Evolutionary conservation across 208 protist species (phyloP).

Genomic region (Crithidia bombi): DNA sequence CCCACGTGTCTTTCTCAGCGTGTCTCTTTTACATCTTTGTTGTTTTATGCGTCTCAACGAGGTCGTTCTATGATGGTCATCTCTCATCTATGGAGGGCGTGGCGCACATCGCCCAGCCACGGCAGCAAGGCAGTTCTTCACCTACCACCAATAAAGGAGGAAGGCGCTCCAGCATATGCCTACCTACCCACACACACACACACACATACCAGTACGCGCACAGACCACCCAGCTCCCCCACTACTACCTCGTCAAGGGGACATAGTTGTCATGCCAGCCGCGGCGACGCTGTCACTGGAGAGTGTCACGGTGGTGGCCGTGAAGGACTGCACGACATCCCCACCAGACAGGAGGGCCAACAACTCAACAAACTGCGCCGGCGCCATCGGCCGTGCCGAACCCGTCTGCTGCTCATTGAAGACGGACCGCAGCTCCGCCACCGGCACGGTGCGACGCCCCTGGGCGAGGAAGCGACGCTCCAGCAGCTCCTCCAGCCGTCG

Average conservation of each 20-base stretch:
- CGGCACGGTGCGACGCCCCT: constrained; percentile 43
- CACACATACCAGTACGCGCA: neutral
- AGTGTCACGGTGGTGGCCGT: constrained; percentile 70
- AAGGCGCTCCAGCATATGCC: too few species aligned
- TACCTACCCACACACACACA: too few species aligned
- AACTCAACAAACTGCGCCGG: constrained; percentile 83
- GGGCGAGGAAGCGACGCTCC: constrained; percentile 49
- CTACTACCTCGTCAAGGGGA: neutral
- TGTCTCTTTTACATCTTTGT: too few species aligned
- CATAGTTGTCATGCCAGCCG: neutral
- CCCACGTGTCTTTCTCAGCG: too few species aligned
- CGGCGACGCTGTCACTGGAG: constrained; percentile 10
- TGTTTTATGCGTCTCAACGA: too few species aligned
- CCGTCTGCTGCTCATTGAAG: constrained; percentile 71
- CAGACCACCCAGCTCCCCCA: neutral
- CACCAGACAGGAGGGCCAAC: constrained; percentile 75
- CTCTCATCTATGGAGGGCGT: too few species aligned
- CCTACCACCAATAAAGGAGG: too few species aligned
- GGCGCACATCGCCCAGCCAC: too few species aligned
- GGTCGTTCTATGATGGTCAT: too few species aligned
- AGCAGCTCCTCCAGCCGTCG: constrained; percentile 73
- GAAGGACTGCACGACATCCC: constrained; percentile 78
- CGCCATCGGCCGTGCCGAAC: constrained; percentile 57
- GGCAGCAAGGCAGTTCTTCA: too few species aligned
- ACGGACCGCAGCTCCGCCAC: constrained; percentile 72